These are phyloP conservation scores for Priceomyces medius DNA, from an alignment of 805 yeast species.

Conservation along the genomic window DNA sequence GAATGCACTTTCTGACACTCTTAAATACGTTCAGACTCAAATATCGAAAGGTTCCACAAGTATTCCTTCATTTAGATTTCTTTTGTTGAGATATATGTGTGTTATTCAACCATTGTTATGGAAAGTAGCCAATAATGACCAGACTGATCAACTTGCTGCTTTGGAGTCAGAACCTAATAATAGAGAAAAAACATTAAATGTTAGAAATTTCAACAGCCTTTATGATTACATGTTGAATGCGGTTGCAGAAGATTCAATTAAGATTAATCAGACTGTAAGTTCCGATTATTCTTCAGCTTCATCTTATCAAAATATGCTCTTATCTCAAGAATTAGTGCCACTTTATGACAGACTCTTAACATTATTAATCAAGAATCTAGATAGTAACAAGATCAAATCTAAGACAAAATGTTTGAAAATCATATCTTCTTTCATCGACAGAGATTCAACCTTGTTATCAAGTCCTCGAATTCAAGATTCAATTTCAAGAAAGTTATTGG, in stretches of 20 bases:
- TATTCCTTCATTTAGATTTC: constrained; percentile 12
- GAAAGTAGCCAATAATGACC: background rate
- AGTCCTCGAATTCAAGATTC: constrained; percentile 52
- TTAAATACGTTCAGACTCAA: constrained; percentile 16
- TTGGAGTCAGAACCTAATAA: constrained; percentile 11
- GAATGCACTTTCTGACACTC: constrained; percentile 9
- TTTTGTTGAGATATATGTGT: constrained; percentile 13
- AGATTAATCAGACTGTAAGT: constrained; percentile 8
- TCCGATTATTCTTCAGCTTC: constrained; percentile 13
- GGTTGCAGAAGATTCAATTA: constrained; percentile 10
- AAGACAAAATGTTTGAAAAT: constrained; percentile 62
- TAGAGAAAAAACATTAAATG: background rate
- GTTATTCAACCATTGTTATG: constrained; percentile 3
- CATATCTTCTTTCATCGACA: constrained; percentile 52
- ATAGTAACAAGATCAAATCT: constrained; percentile 30
- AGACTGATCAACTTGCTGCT: constrained; percentile 6
- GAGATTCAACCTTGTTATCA: constrained; percentile 51
- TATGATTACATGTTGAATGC: constrained; percentile 7
- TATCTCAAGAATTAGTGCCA: constrained; percentile 28
- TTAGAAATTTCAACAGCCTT: background rate
- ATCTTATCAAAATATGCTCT: constrained; percentile 22
- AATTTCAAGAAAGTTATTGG: constrained; percentile 51
- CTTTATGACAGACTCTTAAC: constrained; percentile 54
- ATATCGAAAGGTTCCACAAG: constrained; percentile 9
- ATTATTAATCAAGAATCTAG: constrained; percentile 40